Evolutionary conservation across 495 filamentous ascomycete genomes (phyloP).

Genomic region (Podospora appendiculata): DNA sequence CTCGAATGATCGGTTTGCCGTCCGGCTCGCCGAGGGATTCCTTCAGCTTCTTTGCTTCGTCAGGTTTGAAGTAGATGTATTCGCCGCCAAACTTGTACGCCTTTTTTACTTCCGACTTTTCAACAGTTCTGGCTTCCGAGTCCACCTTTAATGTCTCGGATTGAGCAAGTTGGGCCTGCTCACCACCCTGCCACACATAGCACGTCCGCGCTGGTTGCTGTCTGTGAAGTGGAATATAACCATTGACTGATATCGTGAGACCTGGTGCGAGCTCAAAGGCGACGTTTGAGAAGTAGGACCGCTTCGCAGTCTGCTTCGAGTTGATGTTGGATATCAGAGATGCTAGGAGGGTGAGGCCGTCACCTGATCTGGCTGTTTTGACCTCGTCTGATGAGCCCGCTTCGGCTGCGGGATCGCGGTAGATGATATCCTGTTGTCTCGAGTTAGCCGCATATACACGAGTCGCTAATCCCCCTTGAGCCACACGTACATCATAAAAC

Average conservation of each 20-base stretch:
- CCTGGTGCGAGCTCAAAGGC: constrained; percentile 80
- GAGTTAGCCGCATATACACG: too few species aligned
- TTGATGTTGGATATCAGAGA: constrained; percentile 85
- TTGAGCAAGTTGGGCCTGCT: constrained; percentile 70
- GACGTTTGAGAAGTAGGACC: constrained; percentile 77
- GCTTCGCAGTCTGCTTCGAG: constrained; percentile 79
- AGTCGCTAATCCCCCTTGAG: constrained; percentile 7
- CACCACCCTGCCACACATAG: constrained; percentile 79
- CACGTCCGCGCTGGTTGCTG: constrained; percentile 72
- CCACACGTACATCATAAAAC: constrained; percentile 75
- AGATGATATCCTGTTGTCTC: constrained; percentile 64
- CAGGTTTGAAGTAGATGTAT: constrained; percentile 73
- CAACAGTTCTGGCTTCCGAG: constrained; percentile 67
- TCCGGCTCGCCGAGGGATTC: constrained; percentile 38
- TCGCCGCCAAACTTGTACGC: constrained; percentile 95
- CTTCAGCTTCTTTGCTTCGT: constrained; percentile 69
- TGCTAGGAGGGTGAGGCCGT: constrained; percentile 74
- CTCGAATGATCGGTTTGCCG: constrained; percentile 62
- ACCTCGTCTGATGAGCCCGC: constrained; percentile 40
- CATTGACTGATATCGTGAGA: constrained; percentile 82
- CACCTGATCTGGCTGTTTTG: constrained; percentile 46
- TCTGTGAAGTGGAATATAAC: constrained; percentile 79
- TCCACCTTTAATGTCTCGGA: constrained; percentile 64
- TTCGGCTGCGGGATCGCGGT: constrained; percentile 54
- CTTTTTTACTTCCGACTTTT: constrained; percentile 77